Conservation (phyloP, 1,284 basidiomycete genomes). For the Lignosus rhinocerotis region DNA sequence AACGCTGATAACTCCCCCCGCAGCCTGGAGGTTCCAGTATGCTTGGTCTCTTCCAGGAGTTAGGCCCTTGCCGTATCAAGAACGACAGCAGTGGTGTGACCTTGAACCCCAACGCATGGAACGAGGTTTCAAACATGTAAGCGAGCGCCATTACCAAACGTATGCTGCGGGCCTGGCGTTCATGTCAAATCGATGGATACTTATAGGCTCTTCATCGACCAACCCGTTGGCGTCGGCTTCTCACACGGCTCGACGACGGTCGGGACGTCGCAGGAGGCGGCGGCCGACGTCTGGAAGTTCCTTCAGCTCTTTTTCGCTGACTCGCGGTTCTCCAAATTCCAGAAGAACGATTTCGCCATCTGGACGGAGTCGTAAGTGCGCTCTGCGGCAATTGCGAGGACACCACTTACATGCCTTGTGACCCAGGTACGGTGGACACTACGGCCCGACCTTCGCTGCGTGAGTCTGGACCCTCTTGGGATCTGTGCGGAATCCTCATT, state of each 20-base stretch:
- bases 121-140: slow-evolving; percentile 57
- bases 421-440: slow-evolving; percentile 60
- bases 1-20: background rate
- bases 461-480: slow-evolving; percentile 29
- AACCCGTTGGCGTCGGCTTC: slow-evolving; percentile 68
- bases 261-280: slow-evolving; percentile 53
- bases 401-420: background rate
- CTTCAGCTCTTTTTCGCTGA: slow-evolving; percentile 70
- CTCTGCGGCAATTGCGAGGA: background rate
- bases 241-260: slow-evolving; percentile 54
- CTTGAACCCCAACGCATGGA: slow-evolving; percentile 66
- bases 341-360: slow-evolving; percentile 52
- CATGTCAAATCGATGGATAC: background rate
- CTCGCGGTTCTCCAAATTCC: slow-evolving; percentile 54
- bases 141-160: background rate
- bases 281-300: slow-evolving; percentile 60
- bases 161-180: too few relatives aligned
- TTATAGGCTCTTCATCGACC: slow-evolving; percentile 50
- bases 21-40: slow-evolving; percentile 67
- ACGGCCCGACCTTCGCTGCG: slow-evolving; percentile 62
- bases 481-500: background rate
- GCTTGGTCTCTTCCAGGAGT: slow-evolving; percentile 70
- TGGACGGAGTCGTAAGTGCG: slow-evolving; percentile 58
- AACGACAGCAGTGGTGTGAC: slow-evolving; percentile 54
- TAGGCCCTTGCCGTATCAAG: slow-evolving; percentile 62